These are phyloP conservation scores for Parascedosporium putredinis DNA, from an alignment of 2,329 filamentous ascomycete genomes.

Conservation along the genomic window DNA sequence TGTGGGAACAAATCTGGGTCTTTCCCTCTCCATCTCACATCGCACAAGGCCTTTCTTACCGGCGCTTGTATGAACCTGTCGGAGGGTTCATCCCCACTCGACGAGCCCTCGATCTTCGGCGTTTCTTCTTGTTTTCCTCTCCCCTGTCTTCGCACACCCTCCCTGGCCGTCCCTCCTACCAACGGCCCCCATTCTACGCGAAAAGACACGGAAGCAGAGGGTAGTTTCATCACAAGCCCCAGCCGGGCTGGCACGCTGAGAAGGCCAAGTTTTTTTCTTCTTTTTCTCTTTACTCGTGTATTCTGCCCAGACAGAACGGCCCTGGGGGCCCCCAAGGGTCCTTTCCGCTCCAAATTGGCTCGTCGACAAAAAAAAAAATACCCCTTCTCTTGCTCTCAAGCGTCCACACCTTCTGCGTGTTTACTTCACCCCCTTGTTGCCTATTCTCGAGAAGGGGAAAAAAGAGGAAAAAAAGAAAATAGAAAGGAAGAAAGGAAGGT, in stretches of 20 bases:
- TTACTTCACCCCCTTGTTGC: background rate
- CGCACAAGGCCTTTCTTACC: constrained; percentile 3
- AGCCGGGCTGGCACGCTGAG: background rate
- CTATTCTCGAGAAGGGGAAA: background rate
- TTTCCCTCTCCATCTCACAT: background rate
- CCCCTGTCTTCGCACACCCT: background rate
- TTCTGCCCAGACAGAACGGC: background rate
- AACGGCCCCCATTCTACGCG: background rate
- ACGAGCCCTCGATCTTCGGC: background rate
- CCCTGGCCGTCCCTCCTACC: background rate
- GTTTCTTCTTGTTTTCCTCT: background rate
- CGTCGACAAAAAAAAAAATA: too few relatives aligned
- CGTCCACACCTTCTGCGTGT: background rate
- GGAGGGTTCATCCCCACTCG: background rate
- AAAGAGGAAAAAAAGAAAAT: too few relatives aligned
- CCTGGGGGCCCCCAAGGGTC: background rate
- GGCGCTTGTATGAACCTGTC: constrained; percentile 8
- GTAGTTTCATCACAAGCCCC: background rate
- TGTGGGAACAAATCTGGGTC: background rate
- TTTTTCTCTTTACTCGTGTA: background rate
- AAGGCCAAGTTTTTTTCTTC: background rate
- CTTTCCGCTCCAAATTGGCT: background rate
- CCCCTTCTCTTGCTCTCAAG: too few relatives aligned
- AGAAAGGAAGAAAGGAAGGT: too few relatives aligned
- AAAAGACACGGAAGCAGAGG: background rate